phyloP scores from a whole-genome alignment of 306 rosid genomes.

The Lathyrus oleraceus region DNA sequence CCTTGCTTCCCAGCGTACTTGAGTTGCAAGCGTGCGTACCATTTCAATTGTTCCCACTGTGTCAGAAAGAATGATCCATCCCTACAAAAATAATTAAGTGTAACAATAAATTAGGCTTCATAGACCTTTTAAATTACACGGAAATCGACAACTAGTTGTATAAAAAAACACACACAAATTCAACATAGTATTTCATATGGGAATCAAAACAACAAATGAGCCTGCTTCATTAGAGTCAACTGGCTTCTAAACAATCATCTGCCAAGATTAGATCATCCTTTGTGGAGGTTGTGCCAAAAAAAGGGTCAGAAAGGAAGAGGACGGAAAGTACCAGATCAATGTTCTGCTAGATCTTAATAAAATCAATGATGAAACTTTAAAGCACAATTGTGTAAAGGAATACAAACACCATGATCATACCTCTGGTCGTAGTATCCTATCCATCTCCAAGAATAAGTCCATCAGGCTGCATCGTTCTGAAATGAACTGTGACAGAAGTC shows the following conservation, averaged over 20 bases:
- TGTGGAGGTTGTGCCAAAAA: conserved; percentile 19
- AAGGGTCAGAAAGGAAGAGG: conserved; percentile 20
- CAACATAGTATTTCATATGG: conserved; percentile 1
- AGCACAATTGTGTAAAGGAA: conserved; percentile 25
- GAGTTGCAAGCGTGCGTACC: conserved; percentile 81
- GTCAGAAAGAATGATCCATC: conserved; percentile 89
- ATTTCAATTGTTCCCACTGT: conserved; percentile 75
- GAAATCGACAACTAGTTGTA: conserved; percentile 15
- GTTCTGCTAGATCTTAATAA: conserved; percentile 15
- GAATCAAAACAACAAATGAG: conserved; percentile 33
- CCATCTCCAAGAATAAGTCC: conserved; percentile 92
- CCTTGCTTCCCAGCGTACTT: conserved; percentile 98
- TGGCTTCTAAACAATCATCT: conserved; percentile 11
- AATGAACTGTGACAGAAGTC: conserved; percentile 69
- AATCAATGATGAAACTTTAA: conserved; percentile 9
- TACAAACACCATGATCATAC: conserved; percentile 40
- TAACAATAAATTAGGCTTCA: conserved; percentile 14
- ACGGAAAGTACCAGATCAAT: conserved; percentile 26
- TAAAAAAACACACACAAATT: conserved; percentile 8
- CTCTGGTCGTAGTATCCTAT: conserved; percentile 96
- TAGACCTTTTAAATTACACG: conserved; percentile 19
- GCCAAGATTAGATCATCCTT: conserved; percentile 20
- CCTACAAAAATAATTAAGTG: conserved; percentile 51
- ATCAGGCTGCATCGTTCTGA: conserved; percentile 75
- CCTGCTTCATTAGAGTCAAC: conserved; percentile 22